These are phyloP conservation scores for Neostapfia colusana DNA, from an alignment of 176 grass and related monocot genomes.

Conservation along the genomic window DNA sequence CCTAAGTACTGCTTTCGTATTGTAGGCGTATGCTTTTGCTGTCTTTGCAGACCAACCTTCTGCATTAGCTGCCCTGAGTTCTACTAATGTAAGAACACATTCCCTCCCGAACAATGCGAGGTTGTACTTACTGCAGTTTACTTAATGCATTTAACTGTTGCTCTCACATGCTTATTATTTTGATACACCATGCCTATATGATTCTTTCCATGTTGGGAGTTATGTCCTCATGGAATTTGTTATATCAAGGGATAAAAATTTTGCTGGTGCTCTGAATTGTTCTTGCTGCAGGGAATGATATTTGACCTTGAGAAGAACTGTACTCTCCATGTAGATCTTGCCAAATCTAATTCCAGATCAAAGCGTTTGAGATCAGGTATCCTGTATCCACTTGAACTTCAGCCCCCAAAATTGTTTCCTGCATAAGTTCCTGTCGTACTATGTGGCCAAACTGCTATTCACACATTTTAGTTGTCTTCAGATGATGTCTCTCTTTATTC, in stretches of 20 bases:
- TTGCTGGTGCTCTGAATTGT: background rate
- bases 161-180: background rate
- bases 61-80: slow-evolving; percentile 67
- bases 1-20: slow-evolving; percentile 8
- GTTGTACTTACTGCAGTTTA: background rate
- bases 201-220: background rate
- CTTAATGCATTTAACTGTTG: background rate
- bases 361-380: slow-evolving; percentile 84
- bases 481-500: slow-evolving; percentile 49
- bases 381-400: slow-evolving; percentile 41
- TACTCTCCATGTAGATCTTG: slow-evolving; percentile 82
- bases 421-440: background rate
- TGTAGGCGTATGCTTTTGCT: slow-evolving; percentile 83
- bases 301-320: slow-evolving; percentile 94
- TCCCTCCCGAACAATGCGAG: background rate
- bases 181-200: background rate
- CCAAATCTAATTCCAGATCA: slow-evolving; percentile 85
- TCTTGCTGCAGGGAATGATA: slow-evolving; percentile 60
- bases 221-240: background rate
- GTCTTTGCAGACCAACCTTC: slow-evolving; percentile 84
- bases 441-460: slow-evolving; percentile 4
- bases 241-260: background rate
- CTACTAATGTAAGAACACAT: slow-evolving; percentile 60
- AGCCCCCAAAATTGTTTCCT: background rate
- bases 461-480: slow-evolving; percentile 9